Evolutionary conservation across 2,329 filamentous ascomycete genomes (phyloP), one percentile per base, ranked within the genome.

Genomic region (Diaporthe sp.): DNA sequence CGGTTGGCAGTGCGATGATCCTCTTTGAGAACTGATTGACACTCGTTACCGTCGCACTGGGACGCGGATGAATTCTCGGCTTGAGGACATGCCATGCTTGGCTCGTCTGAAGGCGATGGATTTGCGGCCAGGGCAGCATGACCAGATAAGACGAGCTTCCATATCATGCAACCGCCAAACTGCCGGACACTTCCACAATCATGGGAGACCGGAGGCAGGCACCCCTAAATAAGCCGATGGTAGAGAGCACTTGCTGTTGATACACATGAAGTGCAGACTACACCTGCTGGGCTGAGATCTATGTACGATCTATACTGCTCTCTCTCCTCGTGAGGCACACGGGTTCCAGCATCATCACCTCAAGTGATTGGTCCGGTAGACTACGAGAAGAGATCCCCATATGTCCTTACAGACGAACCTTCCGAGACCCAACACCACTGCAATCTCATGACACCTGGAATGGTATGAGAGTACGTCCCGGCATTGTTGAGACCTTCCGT

Each of bases 11-110:
- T 68, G 32, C 30, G 22, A 59, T 65, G 19, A 13, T 44, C 39
- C 27, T 32, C 4, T 32, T 32, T 30, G 27, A 68, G 22, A 27
- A 68, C 32, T 32, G 63, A 27, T 37, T 51, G 44, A 25, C 30
- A 53, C 25, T 51, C 47, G 32, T 68, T 68, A 68, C 63, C 63
- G 22, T 39, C n/a, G 51, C 30, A 68, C 27, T 68, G 63, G 63
- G 47, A 39, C 22, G 4, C n/a, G 44, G n/a, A 39, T 39, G 47
- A 50, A 44, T 53, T 39, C 47, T 37, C 47, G 53, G 59, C 47
- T 22, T 27, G 47, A 51, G n/a, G 35, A 27, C 3, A 53, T 27
- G 63, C 30, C n/a, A 27, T 53, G 47, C 30, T 53, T 68, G 47
- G 32, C 44, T 47, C 30, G 55, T 50, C 53, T 32, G 30, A 50